Conservation (phyloP, 1,284 basidiomycete genomes). For the Papiliotrema terrestris region DNA sequence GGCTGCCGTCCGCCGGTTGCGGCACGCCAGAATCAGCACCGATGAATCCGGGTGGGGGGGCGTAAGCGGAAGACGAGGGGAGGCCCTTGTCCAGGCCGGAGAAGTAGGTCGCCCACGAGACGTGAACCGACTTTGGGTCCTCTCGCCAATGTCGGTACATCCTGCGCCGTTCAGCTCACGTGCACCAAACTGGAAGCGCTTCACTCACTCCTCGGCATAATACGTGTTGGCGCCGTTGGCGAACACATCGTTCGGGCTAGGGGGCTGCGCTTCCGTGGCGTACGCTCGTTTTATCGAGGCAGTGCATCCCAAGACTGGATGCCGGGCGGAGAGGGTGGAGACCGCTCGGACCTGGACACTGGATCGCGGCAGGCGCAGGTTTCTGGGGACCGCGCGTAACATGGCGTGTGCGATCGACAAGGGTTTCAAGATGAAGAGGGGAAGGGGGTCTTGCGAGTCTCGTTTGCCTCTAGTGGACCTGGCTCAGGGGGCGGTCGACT, state of each 20-base stretch:
- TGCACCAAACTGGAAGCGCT: not conserved
- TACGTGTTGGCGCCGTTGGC: constrained; percentile 89
- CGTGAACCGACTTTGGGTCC: constrained; percentile 88
- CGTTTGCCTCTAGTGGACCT: too few species aligned
- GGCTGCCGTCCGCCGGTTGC: constrained; percentile 72
- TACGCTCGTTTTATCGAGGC: constrained; percentile 11
- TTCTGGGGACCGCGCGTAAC: constrained; percentile 1
- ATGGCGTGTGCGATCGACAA: not conserved
- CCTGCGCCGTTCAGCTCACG: constrained; percentile 38
- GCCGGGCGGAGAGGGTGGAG: not conserved
- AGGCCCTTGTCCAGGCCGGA: constrained; percentile 87
- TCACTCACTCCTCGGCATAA: constrained; percentile 76
- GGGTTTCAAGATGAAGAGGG: not conserved
- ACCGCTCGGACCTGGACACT: not conserved
- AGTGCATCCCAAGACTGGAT: not conserved
- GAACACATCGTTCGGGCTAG: constrained; percentile 57
- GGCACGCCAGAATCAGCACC: constrained; percentile 56
- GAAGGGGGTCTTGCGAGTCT: not conserved
- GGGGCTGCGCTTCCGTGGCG: constrained; percentile 38
- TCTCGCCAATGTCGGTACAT: constrained; percentile 90
- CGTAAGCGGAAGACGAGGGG: constrained; percentile 76
- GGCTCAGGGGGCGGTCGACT: not conserved
- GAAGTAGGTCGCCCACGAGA: constrained; percentile 95
- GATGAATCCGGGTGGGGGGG: constrained; percentile 65
- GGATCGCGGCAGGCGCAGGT: not conserved